phyloP scores from a whole-genome alignment of 441 rosid genomes.

The Syzygium malaccense region DNA sequence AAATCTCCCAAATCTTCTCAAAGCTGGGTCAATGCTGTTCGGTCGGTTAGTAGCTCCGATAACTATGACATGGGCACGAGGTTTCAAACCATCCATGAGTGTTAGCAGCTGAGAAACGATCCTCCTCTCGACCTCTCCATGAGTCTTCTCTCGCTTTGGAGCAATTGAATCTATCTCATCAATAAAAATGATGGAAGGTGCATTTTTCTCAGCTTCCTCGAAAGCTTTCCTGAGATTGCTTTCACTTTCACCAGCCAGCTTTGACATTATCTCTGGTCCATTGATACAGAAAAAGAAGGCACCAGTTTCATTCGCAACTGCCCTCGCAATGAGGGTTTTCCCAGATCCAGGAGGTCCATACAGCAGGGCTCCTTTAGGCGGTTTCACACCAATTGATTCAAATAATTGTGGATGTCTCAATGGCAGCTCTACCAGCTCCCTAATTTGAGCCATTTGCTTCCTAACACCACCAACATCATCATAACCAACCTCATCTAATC shows the following conservation, averaged over 20 bases:
- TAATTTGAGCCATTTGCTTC: conserved; percentile 75
- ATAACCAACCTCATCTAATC: conserved; percentile 66
- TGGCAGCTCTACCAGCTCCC: conserved; percentile 72
- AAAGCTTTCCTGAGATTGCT: conserved; percentile 65
- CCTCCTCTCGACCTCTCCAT: conserved; percentile 54
- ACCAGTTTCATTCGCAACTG: conserved; percentile 60
- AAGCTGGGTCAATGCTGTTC: conserved; percentile 40
- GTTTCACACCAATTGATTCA: conserved; percentile 63
- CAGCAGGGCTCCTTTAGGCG: conserved; percentile 54
- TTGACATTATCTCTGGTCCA: conserved; percentile 73
- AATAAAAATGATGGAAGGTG: conserved; percentile 60
- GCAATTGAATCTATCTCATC: conserved; percentile 64
- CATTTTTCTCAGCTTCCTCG: conserved; percentile 58
- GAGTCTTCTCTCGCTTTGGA: conserved; percentile 57
- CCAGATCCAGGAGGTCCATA: conserved; percentile 69
- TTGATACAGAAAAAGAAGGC: conserved; percentile 57
- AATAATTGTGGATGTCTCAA: conserved; percentile 70
- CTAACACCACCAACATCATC: conserved; percentile 76
- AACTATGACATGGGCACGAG: conserved; percentile 38
- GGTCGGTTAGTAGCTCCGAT: conserved; percentile 45
- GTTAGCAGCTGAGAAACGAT: conserved; percentile 58
- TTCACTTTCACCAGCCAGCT: conserved; percentile 68
- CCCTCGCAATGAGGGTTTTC: conserved; percentile 57
- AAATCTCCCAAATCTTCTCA: conserved; percentile 47
- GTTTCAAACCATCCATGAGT: conserved; percentile 45